These are phyloP conservation scores for Ascochyta koolunga DNA, from an alignment of 2,329 filamentous ascomycete genomes.

Conservation along the genomic window DNA sequence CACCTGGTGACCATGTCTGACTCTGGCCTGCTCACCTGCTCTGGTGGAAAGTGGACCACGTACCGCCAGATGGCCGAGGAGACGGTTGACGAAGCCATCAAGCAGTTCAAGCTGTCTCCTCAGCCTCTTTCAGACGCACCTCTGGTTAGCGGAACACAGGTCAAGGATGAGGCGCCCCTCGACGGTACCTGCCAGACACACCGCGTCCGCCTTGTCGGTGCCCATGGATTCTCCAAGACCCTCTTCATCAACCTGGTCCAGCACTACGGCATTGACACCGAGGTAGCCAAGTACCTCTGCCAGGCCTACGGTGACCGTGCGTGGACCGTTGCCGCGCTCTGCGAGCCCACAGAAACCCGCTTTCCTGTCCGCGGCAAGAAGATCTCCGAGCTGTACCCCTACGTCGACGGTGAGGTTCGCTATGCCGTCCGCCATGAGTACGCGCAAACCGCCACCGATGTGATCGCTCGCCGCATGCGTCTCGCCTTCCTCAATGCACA, in stretches of 20 bases:
- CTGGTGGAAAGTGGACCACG: constrained; percentile 91
- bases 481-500: constrained; percentile 92
- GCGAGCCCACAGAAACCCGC: constrained; percentile 74
- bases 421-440: constrained; percentile 90
- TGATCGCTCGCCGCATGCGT: constrained; percentile 82
- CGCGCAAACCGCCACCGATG: constrained; percentile 87
- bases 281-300: constrained; percentile 87
- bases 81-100: constrained; percentile 80
- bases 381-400: constrained; percentile 82
- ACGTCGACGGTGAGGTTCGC: constrained; percentile 88
- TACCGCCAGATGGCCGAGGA: constrained; percentile 94
- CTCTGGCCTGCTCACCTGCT: constrained; percentile 81
- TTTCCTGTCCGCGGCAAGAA: constrained; percentile 85
- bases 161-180: constrained; percentile 73
- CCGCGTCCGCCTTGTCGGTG: constrained; percentile 78
- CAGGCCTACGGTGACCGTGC: constrained; percentile 90
- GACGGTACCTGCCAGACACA: constrained; percentile 84
- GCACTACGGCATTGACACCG: constrained; percentile 89
- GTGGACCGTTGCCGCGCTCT: constrained; percentile 86
- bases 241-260: constrained; percentile 96
- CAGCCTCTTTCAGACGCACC: constrained; percentile 65
- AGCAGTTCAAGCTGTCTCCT: constrained; percentile 68
- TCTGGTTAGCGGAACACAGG: constrained; percentile 71
- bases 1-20: constrained; percentile 81
- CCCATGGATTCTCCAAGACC: constrained; percentile 86